These are phyloP conservation scores for Amphirosellinia nigrospora DNA, from an alignment of 495 filamentous ascomycete genomes.

Conservation along the genomic window DNA sequence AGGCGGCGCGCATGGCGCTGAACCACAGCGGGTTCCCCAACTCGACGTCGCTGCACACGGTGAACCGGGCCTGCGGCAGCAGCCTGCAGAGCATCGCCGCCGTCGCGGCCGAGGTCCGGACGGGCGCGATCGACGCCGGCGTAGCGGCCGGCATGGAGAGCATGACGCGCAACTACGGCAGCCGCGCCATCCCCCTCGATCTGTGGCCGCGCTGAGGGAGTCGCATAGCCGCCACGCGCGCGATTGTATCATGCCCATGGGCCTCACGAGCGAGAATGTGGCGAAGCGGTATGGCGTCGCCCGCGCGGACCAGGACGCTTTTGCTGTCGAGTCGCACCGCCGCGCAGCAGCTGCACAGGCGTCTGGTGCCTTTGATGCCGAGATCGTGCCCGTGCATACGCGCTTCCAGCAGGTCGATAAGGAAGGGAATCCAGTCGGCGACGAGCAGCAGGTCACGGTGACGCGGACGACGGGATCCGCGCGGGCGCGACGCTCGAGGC, in stretches of 20 bases:
- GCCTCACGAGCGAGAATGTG: conserved; percentile 90
- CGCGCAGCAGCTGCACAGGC: conserved; percentile 72
- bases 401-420: conserved; percentile 69
- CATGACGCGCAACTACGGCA: conserved; percentile 90
- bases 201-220: conserved; percentile 75
- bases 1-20: conserved; percentile 89
- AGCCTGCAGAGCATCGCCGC: conserved; percentile 75
- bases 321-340: conserved; percentile 75
- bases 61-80: conserved; percentile 85
- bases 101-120: conserved; percentile 72
- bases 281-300: conserved; percentile 76
- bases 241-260: conserved; percentile 95
- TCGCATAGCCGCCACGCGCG: conserved; percentile 69
- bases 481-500: conserved; percentile 67
- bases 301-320: conserved; percentile 79
- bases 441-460: conserved; percentile 59
- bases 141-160: conserved; percentile 91
- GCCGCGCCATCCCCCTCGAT: conserved; percentile 78
- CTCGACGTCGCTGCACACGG: conserved; percentile 75
- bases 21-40: conserved; percentile 80
- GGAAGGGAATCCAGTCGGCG: conserved; percentile 61
- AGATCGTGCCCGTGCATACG: conserved; percentile 78
- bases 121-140: conserved; percentile 75
- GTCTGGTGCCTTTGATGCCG: conserved; percentile 72
- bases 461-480: conserved; percentile 83